Percentiles rank a stretch among this genome's conserved stretches.
Conservation (phyloP, 345 rosid species). For the Populus tremula region DNA sequence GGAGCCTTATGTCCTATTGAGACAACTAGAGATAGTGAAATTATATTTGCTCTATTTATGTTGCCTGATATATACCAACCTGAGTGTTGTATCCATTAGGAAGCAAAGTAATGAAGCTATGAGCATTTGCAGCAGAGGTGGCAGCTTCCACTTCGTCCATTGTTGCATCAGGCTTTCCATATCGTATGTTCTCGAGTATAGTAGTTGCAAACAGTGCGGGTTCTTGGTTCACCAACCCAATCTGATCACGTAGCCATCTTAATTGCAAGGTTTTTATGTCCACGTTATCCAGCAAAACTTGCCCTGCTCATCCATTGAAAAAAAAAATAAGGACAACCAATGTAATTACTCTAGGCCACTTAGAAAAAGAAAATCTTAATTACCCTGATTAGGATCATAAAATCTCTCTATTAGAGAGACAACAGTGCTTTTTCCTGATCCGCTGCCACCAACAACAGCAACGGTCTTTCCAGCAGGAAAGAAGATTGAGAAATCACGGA, state of each 20-base stretch:
- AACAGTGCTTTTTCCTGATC: constrained; percentile 98
- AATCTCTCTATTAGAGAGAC: constrained; percentile 93
- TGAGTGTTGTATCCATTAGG: constrained; percentile 95
- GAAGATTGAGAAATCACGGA: constrained; percentile 80
- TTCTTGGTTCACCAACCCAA: constrained; percentile 96
- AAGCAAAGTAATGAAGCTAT: constrained; percentile 85
- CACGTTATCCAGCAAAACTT: constrained; percentile 79
- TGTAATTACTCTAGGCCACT: not conserved
- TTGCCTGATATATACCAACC: constrained; percentile 35
- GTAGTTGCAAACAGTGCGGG: constrained; percentile 98
- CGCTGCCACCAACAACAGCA: constrained; percentile 98
- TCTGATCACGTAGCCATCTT: constrained; percentile 86
- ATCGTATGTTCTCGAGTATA: constrained; percentile 84
- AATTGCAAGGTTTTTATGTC: constrained; percentile 85
- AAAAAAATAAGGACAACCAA: not conserved
- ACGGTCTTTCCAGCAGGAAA: constrained; percentile 95
- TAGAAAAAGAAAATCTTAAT: constrained; percentile 9
- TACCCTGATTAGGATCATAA: constrained; percentile 92
- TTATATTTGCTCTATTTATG: not conserved
- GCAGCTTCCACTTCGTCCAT: constrained; percentile 95
- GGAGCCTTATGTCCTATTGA: not conserved
- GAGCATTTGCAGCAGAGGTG: constrained; percentile 88
- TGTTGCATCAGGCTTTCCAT: constrained; percentile 87
- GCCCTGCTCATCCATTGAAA: constrained; percentile 52
- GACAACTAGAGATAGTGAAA: not conserved